Conservation (phyloP, 306 rosid species). For the Vicia villosa region DNA sequence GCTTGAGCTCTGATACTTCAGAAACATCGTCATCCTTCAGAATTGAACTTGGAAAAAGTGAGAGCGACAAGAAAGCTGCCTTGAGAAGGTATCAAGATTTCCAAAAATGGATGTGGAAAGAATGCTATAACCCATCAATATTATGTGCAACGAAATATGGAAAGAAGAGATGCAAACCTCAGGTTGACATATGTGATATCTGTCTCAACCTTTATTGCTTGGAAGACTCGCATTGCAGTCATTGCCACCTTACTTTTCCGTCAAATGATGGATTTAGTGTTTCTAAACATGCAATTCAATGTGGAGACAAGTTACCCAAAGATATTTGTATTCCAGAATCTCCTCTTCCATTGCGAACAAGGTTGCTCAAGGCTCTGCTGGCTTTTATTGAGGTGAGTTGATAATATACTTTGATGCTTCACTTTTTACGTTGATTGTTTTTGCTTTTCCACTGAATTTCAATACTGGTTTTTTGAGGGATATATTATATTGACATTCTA, state of each 20-base stretch:
- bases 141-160: conserved; percentile 69
- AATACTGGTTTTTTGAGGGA: conserved; percentile 9
- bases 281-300: conserved; percentile 64
- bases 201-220: conserved; percentile 64
- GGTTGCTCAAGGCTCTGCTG: conserved; percentile 72
- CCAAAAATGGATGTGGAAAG: conserved; percentile 90
- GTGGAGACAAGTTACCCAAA: conserved; percentile 52
- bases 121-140: conserved; percentile 61
- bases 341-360: conserved; percentile 72
- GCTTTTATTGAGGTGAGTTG: conserved; percentile 77
- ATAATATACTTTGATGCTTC: conserved; percentile 24
- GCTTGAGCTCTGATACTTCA: conserved; percentile 58
- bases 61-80: conserved; percentile 74
- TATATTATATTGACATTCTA: conserved; percentile 23
- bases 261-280: conserved; percentile 49
- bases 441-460: not conserved
- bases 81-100: conserved; percentile 84
- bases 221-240: conserved; percentile 78
- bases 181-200: conserved; percentile 66
- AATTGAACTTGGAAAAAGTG: conserved; percentile 88
- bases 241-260: conserved; percentile 70
- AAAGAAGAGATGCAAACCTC: conserved; percentile 66
- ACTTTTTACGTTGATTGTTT: not conserved
- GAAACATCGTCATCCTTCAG: conserved; percentile 77
- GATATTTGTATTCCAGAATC: conserved; percentile 54